A percentile compares a stretch with the other conserved stretches of the same genome.
phyloP scores from a whole-genome alignment of 2,329 filamentous ascomycete species.

The Bisporella sp. region DNA sequence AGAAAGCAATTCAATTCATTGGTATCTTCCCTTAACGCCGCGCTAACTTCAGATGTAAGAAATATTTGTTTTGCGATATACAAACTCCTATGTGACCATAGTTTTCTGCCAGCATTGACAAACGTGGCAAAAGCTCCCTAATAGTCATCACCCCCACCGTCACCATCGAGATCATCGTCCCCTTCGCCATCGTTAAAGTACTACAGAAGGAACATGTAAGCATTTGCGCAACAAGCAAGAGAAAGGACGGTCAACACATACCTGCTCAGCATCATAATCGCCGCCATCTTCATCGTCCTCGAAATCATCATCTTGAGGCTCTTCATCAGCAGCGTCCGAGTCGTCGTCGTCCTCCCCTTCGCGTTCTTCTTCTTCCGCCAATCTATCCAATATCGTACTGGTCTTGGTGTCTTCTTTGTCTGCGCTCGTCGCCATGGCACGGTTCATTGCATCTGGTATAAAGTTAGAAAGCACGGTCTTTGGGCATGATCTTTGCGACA shows the following conservation, averaged over 20 bases:
- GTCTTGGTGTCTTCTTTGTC: too few relatives aligned
- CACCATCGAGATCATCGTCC: conserved; percentile 45
- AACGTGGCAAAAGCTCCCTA: not conserved
- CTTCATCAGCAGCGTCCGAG: conserved; percentile 31
- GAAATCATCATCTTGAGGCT: conserved; percentile 34
- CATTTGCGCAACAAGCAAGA: not conserved
- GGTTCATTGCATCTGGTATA: too few relatives aligned
- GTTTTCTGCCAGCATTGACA: too few relatives aligned
- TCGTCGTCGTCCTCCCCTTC: conserved; percentile 31
- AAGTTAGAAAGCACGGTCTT: too few relatives aligned
- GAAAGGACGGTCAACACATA: not conserved
- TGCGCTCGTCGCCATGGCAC: too few relatives aligned
- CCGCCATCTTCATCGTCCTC: conserved; percentile 54
- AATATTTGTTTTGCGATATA: too few relatives aligned
- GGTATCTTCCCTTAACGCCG: too few relatives aligned
- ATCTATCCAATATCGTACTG: too few relatives aligned
- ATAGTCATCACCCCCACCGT: conserved; percentile 33
- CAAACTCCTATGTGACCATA: too few relatives aligned
- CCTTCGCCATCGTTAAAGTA: conserved; percentile 56
- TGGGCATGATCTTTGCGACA: too few relatives aligned
- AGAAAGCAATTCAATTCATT: too few relatives aligned
- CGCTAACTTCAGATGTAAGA: too few relatives aligned
- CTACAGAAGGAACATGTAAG: conserved; percentile 21
- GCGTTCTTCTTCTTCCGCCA: conserved; percentile 29
- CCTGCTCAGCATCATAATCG: conserved; percentile 55